A percentile compares a stretch with the other conserved stretches of the same genome.
Evolutionary conservation across 2,329 filamentous ascomycete genomes (phyloP).

Genomic region (Colletotrichum scovillei): DNA sequence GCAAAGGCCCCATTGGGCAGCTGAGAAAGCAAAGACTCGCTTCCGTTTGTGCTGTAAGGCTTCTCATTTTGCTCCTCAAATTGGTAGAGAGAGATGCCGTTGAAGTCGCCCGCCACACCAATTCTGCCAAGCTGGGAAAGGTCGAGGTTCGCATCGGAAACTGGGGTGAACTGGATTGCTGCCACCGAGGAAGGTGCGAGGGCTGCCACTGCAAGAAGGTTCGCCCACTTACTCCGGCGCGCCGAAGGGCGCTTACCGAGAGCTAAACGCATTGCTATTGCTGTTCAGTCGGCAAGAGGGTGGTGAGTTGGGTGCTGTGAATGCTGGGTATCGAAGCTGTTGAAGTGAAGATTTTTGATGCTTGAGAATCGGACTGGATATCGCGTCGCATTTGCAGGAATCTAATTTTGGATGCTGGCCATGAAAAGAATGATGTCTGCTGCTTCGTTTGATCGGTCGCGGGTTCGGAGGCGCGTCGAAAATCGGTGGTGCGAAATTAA

Average conservation of each 20-base stretch:
- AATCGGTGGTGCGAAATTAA: slow-evolving; percentile 26
- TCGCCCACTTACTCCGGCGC: slow-evolving; percentile 48
- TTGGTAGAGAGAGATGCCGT: slow-evolving; percentile 89
- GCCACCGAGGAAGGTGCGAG: slow-evolving; percentile 55
- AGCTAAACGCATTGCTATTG: slow-evolving; percentile 60
- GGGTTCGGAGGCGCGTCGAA: slow-evolving; percentile 26
- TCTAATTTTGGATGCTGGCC: slow-evolving; percentile 29
- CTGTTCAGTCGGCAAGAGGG: neutral
- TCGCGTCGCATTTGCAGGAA: slow-evolving; percentile 32
- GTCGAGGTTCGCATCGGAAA: slow-evolving; percentile 80
- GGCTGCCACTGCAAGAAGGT: slow-evolving; percentile 53
- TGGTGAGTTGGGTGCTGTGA: neutral
- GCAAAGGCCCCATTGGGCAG: slow-evolving; percentile 89
- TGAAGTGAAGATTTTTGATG: slow-evolving; percentile 3
- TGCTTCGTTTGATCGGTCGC: slow-evolving; percentile 4
- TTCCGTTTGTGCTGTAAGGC: slow-evolving; percentile 77
- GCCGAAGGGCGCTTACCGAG: slow-evolving; percentile 54
- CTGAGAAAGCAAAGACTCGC: slow-evolving; percentile 81
- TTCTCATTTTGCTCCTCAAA: slow-evolving; percentile 83
- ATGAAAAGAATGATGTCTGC: slow-evolving; percentile 6
- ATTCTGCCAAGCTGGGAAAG: slow-evolving; percentile 83
- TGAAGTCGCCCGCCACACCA: slow-evolving; percentile 88
- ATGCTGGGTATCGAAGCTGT: slow-evolving; percentile 21
- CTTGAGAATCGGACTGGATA: neutral
- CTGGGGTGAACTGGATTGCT: slow-evolving; percentile 69